Conservation (phyloP, 225 moss, liverwort and hornwort species). For the Physcomitrellopsis africana region DNA sequence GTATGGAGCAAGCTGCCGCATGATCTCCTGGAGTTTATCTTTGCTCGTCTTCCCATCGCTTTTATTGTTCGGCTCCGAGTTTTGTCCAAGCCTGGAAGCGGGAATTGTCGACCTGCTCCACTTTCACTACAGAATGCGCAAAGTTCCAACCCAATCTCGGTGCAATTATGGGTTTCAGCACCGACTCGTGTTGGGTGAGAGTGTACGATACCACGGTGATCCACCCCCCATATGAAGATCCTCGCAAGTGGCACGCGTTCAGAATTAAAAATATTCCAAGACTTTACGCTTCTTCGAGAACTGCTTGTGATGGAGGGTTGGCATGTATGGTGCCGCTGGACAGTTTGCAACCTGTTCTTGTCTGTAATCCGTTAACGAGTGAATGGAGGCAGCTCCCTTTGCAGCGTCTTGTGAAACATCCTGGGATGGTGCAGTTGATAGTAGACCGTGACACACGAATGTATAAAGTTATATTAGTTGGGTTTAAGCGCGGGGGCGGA, state of each 20-base stretch:
- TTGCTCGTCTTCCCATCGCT: not conserved
- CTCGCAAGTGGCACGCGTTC: not conserved
- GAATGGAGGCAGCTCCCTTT: conserved; percentile 1
- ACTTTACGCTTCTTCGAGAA: not conserved
- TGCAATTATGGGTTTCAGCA: not conserved
- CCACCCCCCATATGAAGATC: too few species aligned
- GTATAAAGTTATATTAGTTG: not conserved
- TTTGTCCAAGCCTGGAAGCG: not conserved
- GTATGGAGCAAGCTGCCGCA: not conserved
- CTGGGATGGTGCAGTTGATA: not conserved
- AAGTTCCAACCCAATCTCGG: not conserved
- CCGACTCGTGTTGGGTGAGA: conserved; percentile 2
- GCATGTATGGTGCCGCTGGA: not conserved
- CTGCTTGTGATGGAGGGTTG: not conserved
- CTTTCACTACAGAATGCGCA: not conserved
- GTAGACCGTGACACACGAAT: not conserved
- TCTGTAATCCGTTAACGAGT: not conserved
- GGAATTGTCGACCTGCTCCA: not conserved
- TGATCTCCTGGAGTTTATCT: not conserved
- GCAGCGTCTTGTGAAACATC: not conserved
- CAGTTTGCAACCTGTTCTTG: not conserved
- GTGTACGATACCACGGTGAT: not conserved
- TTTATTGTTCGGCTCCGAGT: not conserved
- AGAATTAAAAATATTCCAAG: not conserved
- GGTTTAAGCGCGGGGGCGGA: not conserved